Conservation (phyloP, 345 rosid species). For the Brassica carinata region DNA sequence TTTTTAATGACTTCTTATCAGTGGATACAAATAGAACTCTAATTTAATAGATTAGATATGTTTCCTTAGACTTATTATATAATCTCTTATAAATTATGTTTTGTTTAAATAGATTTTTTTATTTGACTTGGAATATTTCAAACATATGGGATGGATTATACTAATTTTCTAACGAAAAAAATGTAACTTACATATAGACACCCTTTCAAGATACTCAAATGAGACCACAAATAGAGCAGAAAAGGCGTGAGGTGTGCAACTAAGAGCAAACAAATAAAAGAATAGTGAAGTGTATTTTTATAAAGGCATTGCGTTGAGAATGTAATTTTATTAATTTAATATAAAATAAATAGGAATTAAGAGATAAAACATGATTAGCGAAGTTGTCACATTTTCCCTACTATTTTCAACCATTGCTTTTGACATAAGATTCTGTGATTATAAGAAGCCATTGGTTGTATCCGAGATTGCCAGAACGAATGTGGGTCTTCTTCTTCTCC, state of each 20-base stretch:
- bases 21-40: no score
- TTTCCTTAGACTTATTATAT: no score
- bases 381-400: slow-evolving; percentile 11
- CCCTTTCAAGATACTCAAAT: no score
- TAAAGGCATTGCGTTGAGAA: slow-evolving; percentile 21
- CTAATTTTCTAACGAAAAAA: no score
- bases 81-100: no score
- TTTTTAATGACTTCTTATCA: no score
- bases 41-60: no score
- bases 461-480: slow-evolving; percentile 32
- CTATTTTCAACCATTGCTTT: neutral
- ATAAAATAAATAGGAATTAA: neutral
- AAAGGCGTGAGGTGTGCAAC: slow-evolving; percentile 45
- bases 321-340: neutral
- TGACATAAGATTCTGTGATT: slow-evolving; percentile 35
- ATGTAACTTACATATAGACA: no score
- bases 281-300: neutral
- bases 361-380: neutral
- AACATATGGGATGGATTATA: no score
- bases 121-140: no score
- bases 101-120: no score
- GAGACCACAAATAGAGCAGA: neutral
- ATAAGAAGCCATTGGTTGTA: slow-evolving; percentile 29
- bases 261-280: neutral
- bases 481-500: slow-evolving; percentile 28